Evolutionary conservation across 495 filamentous ascomycete genomes (phyloP).

Genomic region (Tuber magnatum): DNA sequence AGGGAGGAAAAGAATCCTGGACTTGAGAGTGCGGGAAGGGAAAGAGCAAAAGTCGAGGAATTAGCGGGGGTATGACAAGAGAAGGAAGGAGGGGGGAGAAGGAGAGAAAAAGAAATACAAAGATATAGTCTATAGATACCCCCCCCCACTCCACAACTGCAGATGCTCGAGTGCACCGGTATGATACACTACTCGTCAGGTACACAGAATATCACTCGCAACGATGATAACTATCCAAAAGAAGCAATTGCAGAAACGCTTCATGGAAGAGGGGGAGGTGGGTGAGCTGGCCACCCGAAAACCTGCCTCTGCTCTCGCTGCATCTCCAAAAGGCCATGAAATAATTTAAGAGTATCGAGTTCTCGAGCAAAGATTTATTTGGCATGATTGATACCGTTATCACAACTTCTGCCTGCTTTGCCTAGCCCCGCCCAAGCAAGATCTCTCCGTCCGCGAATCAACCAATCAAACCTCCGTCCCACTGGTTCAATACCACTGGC

Average conservation of each 20-base stretch:
- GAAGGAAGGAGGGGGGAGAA: too few relatives aligned
- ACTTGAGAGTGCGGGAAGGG: too few relatives aligned
- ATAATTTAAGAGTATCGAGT: neutral
- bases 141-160: neutral
- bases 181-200: neutral
- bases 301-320: neutral
- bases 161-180: too few relatives aligned
- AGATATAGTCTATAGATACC: too few relatives aligned
- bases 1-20: too few relatives aligned
- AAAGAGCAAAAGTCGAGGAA: too few relatives aligned
- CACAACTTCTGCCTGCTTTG: neutral
- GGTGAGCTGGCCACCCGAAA: conserved; percentile 9
- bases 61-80: too few relatives aligned
- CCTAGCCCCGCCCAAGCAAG: neutral
- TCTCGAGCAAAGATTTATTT: neutral
- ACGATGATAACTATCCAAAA: neutral
- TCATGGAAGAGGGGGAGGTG: neutral
- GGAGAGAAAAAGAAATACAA: too few relatives aligned
- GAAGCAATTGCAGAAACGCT: conserved; percentile 4
- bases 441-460: conserved; percentile 12
- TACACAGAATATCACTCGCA: neutral
- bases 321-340: neutral
- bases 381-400: neutral
- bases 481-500: conserved; percentile 1
- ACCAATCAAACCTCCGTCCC: conserved; percentile 24